Percentiles rank a stretch among this genome's conserved stretches.
phyloP scores from a whole-genome alignment of 768 basidiomycete species.

The Amanita molliuscula region DNA sequence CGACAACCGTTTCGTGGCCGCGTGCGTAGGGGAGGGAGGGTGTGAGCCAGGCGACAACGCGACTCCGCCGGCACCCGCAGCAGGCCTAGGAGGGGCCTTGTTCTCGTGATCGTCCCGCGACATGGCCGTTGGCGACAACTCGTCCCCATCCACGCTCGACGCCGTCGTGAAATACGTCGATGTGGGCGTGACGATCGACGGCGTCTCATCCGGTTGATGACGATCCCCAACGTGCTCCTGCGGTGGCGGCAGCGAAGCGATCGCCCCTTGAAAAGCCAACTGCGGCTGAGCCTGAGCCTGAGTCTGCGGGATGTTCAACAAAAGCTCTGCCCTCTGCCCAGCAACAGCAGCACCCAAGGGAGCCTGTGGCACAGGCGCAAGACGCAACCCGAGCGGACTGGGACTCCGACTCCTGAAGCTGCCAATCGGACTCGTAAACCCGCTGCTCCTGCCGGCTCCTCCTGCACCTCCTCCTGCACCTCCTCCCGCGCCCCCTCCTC shows the following conservation, averaged over 20 bases:
- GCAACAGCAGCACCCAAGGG: neutral
- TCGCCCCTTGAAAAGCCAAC: neutral
- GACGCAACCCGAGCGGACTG: slow-evolving; percentile 36
- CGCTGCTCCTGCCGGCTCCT: slow-evolving; percentile 26
- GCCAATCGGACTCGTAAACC: slow-evolving; percentile 59
- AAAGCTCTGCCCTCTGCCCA: slow-evolving; percentile 28
- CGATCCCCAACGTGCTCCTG: neutral
- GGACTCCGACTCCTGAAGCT: slow-evolving; percentile 61
- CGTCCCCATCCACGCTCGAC: slow-evolving; percentile 2
- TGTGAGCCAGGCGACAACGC: slow-evolving; percentile 5
- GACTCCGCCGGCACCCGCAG: slow-evolving; percentile 11
- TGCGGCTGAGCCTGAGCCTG: neutral
- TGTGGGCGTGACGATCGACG: slow-evolving; percentile 34
- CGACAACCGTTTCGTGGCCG: slow-evolving; percentile 60
- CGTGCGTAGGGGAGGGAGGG: slow-evolving; percentile 34
- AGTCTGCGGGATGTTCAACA: slow-evolving; percentile 34
- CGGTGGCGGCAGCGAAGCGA: neutral
- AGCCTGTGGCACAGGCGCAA: slow-evolving; percentile 4
- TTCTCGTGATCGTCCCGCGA: neutral
- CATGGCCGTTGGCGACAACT: neutral
- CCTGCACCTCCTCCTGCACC: too few relatives aligned
- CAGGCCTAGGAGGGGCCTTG: slow-evolving; percentile 6
- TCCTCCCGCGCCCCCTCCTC: too few relatives aligned
- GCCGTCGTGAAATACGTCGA: slow-evolving; percentile 35
- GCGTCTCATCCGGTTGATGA: slow-evolving; percentile 9